Percentiles rank a stretch among this genome's conserved stretches.
Evolutionary conservation across 2,329 filamentous ascomycete genomes (phyloP).

Genomic region (Diplodia seriata): DNA sequence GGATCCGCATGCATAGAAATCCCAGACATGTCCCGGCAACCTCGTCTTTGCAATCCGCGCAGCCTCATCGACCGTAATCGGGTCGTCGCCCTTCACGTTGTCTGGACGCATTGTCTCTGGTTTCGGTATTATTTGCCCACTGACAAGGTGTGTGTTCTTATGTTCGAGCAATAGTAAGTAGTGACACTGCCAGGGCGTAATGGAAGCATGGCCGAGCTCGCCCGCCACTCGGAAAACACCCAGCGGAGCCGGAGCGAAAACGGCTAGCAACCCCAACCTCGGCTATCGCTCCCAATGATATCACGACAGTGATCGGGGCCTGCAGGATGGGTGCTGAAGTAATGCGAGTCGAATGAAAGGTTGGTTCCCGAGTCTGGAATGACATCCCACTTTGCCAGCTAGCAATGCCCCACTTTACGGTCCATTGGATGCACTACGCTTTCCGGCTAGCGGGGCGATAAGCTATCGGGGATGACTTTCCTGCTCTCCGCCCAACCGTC

Average conservation of each 20-base stretch:
- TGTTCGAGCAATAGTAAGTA: background rate
- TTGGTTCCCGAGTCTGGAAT: no score
- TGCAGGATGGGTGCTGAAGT: background rate
- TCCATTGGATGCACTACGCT: background rate
- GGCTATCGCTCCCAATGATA: background rate
- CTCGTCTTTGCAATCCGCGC: background rate
- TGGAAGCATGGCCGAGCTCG: no score
- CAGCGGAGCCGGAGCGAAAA: background rate
- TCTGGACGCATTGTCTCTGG: background rate
- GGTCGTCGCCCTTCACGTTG: background rate
- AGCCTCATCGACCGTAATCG: background rate
- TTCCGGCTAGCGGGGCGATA: conserved; percentile 1
- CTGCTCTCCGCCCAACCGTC: background rate
- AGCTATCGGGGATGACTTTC: background rate
- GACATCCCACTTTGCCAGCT: background rate
- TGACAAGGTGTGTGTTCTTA: background rate
- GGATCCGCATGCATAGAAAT: background rate
- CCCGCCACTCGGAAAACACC: background rate
- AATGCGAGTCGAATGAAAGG: no score
- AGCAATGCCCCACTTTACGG: no score
- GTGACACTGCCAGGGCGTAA: no score
- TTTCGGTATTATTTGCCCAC: background rate
- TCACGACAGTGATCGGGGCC: no score
- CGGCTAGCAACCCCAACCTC: background rate
- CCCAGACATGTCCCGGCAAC: background rate